A percentile compares a stretch with the other conserved stretches of the same genome.
Conservation (phyloP, 1,284 basidiomycete species). For the Phaffia rhodozyma region DNA sequence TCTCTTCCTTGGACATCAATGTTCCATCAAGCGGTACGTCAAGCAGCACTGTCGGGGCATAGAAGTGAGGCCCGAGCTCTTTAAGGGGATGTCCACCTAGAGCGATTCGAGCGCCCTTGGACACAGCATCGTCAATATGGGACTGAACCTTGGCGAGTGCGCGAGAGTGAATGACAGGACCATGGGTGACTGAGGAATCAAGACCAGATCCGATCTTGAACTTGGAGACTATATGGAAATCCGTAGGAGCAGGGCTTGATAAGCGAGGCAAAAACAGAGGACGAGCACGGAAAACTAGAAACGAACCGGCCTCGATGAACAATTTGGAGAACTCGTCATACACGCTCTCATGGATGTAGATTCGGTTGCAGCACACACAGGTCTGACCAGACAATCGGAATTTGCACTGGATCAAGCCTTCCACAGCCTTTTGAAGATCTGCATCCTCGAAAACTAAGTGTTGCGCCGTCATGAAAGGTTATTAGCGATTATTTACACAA, state of each 20-base stretch:
- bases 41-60: slow-evolving; percentile 75
- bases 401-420: slow-evolving; percentile 76
- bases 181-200: slow-evolving; percentile 51
- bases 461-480: slow-evolving; percentile 28
- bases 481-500: not conserved
- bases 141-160: slow-evolving; percentile 76
- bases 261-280: slow-evolving; percentile 70
- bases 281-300: slow-evolving; percentile 53
- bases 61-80: slow-evolving; percentile 48
- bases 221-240: slow-evolving; percentile 46
- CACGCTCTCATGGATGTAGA: slow-evolving; percentile 58
- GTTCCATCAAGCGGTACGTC: slow-evolving; percentile 61
- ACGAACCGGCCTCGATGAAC: slow-evolving; percentile 28
- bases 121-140: slow-evolving; percentile 76
- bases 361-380: slow-evolving; percentile 48
- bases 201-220: slow-evolving; percentile 66
- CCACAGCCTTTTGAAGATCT: slow-evolving; percentile 85
- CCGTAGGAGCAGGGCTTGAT: slow-evolving; percentile 40
- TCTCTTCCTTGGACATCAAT: slow-evolving; percentile 58
- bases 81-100: slow-evolving; percentile 64
- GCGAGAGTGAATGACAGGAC: slow-evolving; percentile 78
- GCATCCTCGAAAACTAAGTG: slow-evolving; percentile 97
- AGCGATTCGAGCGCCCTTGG: slow-evolving; percentile 72
- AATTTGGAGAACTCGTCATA: slow-evolving; percentile 33
- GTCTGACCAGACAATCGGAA: slow-evolving; percentile 90